A percentile compares a stretch with the other conserved stretches of the same genome.
These are phyloP conservation scores for Sporobolomyces roseus DNA, from an alignment of 768 basidiomycete genomes.

Conservation along the genomic window DNA sequence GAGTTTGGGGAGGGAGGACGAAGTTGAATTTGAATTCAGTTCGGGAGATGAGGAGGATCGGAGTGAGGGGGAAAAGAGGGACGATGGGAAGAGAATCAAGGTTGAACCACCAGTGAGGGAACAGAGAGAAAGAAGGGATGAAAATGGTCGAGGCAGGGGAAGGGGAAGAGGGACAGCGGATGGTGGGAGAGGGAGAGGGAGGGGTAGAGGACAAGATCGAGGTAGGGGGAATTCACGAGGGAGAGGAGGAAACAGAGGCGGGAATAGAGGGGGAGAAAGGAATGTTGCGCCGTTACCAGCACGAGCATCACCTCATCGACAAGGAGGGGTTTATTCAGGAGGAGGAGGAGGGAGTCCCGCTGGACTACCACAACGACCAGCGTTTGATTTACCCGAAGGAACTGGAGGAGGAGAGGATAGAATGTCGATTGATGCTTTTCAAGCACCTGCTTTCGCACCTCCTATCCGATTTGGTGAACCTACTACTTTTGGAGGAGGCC, in stretches of 20 bases:
- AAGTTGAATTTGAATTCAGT: slow-evolving; percentile 42
- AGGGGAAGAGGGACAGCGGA: neutral
- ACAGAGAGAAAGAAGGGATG: too few species aligned
- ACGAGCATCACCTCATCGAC: slow-evolving; percentile 1
- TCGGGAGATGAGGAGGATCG: slow-evolving; percentile 24
- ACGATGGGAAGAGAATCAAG: neutral
- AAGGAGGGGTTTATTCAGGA: too few species aligned
- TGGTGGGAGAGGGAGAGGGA: neutral
- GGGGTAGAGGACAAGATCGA: neutral
- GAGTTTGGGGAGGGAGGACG: slow-evolving; percentile 11
- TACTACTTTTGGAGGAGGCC: neutral
- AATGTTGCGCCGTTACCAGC: slow-evolving; percentile 25
- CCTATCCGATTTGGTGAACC: slow-evolving; percentile 21
- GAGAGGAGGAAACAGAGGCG: slow-evolving; percentile 4
- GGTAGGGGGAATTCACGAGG: slow-evolving; percentile 6
- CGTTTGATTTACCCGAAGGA: slow-evolving; percentile 1
- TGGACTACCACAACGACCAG: slow-evolving; percentile 24
- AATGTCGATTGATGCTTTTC: neutral
- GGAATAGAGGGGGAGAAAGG: slow-evolving; percentile 12
- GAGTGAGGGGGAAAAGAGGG: neutral
- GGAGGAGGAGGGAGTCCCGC: neutral
- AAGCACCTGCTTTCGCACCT: slow-evolving; percentile 8
- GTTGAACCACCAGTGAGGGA: too few species aligned
- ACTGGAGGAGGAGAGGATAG: neutral
- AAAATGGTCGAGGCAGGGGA: slow-evolving; percentile 2